Base-by-base conservation (phyloP, 2,329 filamentous ascomycete genomes). In the Diatrype stigma region DNA sequence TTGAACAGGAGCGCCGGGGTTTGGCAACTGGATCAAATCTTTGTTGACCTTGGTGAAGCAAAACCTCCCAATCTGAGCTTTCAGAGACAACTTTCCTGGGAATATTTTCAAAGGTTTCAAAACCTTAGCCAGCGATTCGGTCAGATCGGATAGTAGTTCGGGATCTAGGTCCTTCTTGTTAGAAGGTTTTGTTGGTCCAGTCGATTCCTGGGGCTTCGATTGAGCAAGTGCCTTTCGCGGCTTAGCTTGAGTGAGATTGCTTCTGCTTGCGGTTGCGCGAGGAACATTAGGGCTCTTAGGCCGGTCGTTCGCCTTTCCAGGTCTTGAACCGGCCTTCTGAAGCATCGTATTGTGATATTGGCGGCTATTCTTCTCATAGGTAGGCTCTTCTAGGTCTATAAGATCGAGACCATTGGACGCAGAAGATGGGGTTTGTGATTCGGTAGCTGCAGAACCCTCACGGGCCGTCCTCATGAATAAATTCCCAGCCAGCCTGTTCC, bases 41-140 rank as follows among this genome's bases (percentile, higher is more conserved):
- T 11, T n/a, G 28, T 51, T 49, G n/a, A 59, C 35, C 6, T 51
- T 54, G 3, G 47, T 59, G 14, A 58, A 46, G 32, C 50, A 58
- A 7, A 59, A 22, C 12, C 57, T 51, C 6, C 58, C 58, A 4
- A 60, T 17, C 3, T 59, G 50, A 10, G 42, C 55, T 40, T 52
- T 58, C 35, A 60, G 34, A 17, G 50, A 42, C 10, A 60, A 12
- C 21, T 44, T 40, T 4, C 58, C 58, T 2, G 40, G 26, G 21
- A 51, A 59, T 1, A 56, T 19, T 19, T 48, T 46, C 5, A 59
- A 28, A 6, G 50, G 44, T 6, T 47, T 19, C 47, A 56, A 45
- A 45, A 58, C 52, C 28, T 26, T 38, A 2, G 37, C 32, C n/a
- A 60, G 49, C 34, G 51, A 54, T 19, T 51, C 19, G 34, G 19